Percentiles rank a stretch among this genome's conserved stretches.
Conservation (phyloP, 305 asterid genomes). For the Salvia sclarea region DNA sequence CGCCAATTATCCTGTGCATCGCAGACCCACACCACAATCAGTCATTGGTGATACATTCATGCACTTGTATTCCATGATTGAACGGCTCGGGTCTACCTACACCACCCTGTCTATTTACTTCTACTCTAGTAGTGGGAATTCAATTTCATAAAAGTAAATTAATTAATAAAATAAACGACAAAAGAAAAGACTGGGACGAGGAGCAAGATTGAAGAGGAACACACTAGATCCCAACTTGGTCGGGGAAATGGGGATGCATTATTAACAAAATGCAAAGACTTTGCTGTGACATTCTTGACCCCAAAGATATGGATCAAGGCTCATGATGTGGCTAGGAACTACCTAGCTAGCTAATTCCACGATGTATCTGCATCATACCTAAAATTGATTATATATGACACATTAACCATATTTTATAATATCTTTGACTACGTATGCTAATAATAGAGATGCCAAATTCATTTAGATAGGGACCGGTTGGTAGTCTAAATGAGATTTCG, state of each 20-base stretch:
- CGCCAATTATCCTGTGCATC: conserved; percentile 82
- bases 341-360: neutral
- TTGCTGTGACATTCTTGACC: conserved; percentile 28
- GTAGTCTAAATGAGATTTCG: neutral
- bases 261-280: conserved; percentile 27
- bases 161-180: neutral
- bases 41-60: neutral
- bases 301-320: conserved; percentile 15
- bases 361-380: neutral
- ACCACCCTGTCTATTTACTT: neutral
- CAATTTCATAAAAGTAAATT: too few species aligned
- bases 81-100: neutral
- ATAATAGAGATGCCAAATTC: too few species aligned
- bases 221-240: conserved; percentile 16
- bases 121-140: too few species aligned
- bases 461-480: neutral
- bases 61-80: neutral
- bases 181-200: conserved; percentile 4
- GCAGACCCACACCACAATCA: conserved; percentile 2
- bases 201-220: neutral
- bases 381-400: neutral
- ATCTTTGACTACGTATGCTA: too few species aligned
- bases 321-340: conserved; percentile 19
- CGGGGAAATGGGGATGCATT: conserved; percentile 31
- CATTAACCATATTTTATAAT: neutral